Conservation (phyloP, 192 early-diverging fungal genomes). For the Umbelopsis vinacea region DNA sequence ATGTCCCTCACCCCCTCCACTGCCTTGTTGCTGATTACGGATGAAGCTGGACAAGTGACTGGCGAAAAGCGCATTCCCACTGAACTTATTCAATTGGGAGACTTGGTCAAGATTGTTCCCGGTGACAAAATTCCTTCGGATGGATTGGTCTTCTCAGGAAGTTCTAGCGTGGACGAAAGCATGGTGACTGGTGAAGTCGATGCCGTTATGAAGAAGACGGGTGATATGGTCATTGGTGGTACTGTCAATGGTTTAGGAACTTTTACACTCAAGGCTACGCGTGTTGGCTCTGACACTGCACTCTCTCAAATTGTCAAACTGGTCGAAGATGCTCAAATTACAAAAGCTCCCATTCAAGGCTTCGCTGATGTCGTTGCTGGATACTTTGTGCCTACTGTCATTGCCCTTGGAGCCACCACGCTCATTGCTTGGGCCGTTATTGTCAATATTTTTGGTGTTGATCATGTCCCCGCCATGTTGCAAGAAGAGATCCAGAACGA, state of each 20-base stretch:
- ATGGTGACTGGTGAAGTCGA: conserved; percentile 93
- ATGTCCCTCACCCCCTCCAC: conserved; percentile 84
- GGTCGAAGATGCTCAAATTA: conserved; percentile 92
- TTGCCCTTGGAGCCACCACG: conserved; percentile 72
- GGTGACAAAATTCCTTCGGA: conserved; percentile 94
- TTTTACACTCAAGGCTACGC: conserved; percentile 80
- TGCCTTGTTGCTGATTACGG: conserved; percentile 60
- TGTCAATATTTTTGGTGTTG: conserved; percentile 36
- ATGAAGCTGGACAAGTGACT: conserved; percentile 49
- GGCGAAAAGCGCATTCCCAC: conserved; percentile 78
- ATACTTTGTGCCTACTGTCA: conserved; percentile 90
- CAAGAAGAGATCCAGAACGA: conserved; percentile 49
- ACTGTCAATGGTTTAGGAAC: conserved; percentile 92
- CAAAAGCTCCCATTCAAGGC: conserved; percentile 95
- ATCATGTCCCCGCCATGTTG: conserved; percentile 30
- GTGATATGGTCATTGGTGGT: conserved; percentile 84
- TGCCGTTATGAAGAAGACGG: conserved; percentile 71
- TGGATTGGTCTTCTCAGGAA: conserved; percentile 75
- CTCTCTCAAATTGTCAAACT: conserved; percentile 91
- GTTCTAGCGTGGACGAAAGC: conserved; percentile 90
- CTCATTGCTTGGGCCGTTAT: conserved; percentile 76
- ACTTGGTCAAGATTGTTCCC: conserved; percentile 86
- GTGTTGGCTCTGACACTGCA: conserved; percentile 90
- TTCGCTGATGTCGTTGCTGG: conserved; percentile 88
- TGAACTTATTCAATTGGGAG: conserved; percentile 85